Base-by-base conservation (phyloP, 2,329 filamentous ascomycete genomes). In the Ascochyta viciae-villosae region DNA sequence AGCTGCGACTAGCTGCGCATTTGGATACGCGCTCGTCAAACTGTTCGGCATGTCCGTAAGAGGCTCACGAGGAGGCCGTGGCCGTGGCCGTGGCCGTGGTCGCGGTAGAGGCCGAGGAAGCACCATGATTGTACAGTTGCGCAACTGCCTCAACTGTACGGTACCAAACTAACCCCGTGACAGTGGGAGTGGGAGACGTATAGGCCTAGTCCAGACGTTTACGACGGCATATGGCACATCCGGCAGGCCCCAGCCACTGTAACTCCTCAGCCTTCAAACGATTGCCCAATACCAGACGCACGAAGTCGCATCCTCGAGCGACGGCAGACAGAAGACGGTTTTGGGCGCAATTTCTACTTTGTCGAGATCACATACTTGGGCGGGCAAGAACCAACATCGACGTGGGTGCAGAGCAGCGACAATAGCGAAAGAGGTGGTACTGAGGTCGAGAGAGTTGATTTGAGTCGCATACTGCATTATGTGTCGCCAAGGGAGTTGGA, bases 131-230 rank as follows among this genome's bases (percentile, higher is more conserved):
- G 53, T 70, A 66, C 15, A 50, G 24, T n/a, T 39, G 15, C 29
- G 6, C 6, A 8, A 23, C 33, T 29, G 15, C 24, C 34, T 48
- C 16, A 12, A 34, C 49, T 24, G 1, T 10, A 44, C 12, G 34
- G 13, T 15, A 8, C 19, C 34, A 15, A 23, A 19, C 46, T 66
- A 9, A 61, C 19, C 27, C 19, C 9, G 6, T 38, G 15, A 13
- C 8, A 74, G 72, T 71, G 68, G 66, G 57, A 67, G 47, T 73
- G 66, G 64, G 67, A 73, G 24, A 55, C 31, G 2, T 74, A 74
- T 34, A 64, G 46, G 13, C 71, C 72, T 2, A 61, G 57, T 8
- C 64, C 65, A 1, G 64, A 70, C 24, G 59, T 73, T 27, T 72
- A 72, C 56, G 57, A 73, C 23, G 62, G 62, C 33, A 62, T 74